These are phyloP conservation scores for Amoeboaphelidium protococcarum DNA, from an alignment of 371 early-diverging fungal species.

Conservation along the genomic window DNA sequence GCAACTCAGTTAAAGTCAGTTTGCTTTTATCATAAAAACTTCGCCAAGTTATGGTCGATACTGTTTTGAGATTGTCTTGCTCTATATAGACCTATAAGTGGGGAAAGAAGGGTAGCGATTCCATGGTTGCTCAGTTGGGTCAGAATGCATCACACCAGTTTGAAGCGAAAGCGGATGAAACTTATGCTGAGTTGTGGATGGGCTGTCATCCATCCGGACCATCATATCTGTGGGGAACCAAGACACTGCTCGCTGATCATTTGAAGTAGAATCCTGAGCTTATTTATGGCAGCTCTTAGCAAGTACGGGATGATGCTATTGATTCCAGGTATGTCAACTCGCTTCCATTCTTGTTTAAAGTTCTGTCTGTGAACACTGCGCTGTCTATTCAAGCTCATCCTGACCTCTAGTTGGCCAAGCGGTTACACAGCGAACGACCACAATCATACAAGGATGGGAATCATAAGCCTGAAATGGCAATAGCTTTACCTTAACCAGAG, in stretches of 20 bases:
- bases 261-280: neutral
- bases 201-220: constrained; percentile 89
- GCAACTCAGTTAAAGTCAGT: too few species aligned
- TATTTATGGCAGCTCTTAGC: too few species aligned
- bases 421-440: constrained; percentile 39
- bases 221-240: constrained; percentile 16
- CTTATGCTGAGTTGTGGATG: constrained; percentile 62
- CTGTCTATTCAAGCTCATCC: constrained; percentile 96
- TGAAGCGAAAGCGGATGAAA: neutral
- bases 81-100: constrained; percentile 41
- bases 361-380: constrained; percentile 73
- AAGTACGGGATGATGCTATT: neutral
- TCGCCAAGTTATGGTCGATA: too few species aligned
- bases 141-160: constrained; percentile 4
- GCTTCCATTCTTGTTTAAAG: constrained; percentile 88
- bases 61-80: neutral
- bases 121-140: constrained; percentile 61
- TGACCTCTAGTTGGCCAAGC: constrained; percentile 52
- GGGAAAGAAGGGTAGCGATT: constrained; percentile 62
- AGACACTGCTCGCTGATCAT: constrained; percentile 10
- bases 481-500: neutral
- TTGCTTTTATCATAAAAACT: too few species aligned
- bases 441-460: constrained; percentile 64
- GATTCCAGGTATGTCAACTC: constrained; percentile 7
- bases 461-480: constrained; percentile 85